Conservation (phyloP, 2,329 filamentous ascomycete genomes). For the Trichophyton verrucosum region DNA sequence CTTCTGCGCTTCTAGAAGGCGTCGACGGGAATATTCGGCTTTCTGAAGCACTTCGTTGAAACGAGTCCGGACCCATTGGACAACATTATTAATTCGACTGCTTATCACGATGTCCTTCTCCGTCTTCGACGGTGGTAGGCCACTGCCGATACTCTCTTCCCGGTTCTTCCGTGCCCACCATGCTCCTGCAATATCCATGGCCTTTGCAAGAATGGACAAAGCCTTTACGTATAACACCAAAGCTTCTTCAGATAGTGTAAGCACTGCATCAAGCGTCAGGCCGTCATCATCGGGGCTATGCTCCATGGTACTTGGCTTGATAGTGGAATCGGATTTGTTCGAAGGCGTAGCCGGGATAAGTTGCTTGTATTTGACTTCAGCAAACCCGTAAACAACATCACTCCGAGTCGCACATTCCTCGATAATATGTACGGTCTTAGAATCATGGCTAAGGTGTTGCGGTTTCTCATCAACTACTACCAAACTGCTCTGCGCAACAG, state of each 20-base stretch:
- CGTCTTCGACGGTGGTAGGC: constrained; percentile 20
- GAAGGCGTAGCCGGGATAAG: constrained; percentile 81
- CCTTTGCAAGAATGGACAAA: constrained; percentile 74
- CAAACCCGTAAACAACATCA: constrained; percentile 94
- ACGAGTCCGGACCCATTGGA: constrained; percentile 84
- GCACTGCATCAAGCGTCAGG: constrained; percentile 72
- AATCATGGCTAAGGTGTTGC: constrained; percentile 63
- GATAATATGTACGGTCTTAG: constrained; percentile 62
- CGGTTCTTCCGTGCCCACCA: constrained; percentile 80
- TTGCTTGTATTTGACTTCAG: constrained; percentile 97
- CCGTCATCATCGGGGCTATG: constrained; percentile 61
- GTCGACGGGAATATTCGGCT: constrained; percentile 82
- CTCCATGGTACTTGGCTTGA: constrained; percentile 27
- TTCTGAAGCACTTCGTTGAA: constrained; percentile 98
- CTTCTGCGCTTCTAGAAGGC: constrained; percentile 74
- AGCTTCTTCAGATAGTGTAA: constrained; percentile 84
- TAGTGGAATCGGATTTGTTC: constrained; percentile 24
- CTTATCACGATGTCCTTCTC: constrained; percentile 38
- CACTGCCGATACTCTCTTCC: constrained; percentile 43
- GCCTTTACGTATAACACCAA: constrained; percentile 94
- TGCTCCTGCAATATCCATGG: constrained; percentile 84
- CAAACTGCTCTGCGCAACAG: constrained; percentile 58
- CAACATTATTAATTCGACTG: constrained; percentile 75
- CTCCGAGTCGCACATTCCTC: constrained; percentile 88
- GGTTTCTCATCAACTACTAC: constrained; percentile 52